Evolutionary conservation across 2,329 filamentous ascomycete species (phyloP), one percentile per base, ranked within the genome.

Genomic region (Colletotrichum eremochloae): DNA sequence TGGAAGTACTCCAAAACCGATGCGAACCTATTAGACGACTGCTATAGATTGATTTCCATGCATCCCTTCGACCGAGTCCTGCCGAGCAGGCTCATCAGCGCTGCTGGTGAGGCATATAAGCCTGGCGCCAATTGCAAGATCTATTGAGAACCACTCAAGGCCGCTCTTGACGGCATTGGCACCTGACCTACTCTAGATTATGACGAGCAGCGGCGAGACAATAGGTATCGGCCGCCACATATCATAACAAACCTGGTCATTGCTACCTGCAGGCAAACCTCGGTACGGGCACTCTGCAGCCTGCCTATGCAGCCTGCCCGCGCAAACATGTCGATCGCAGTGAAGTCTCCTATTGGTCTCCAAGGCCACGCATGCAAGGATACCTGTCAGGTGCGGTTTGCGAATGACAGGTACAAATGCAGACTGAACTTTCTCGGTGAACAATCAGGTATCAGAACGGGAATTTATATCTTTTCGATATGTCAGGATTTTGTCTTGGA

Each of bases 281-380:
- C 38, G 20, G 38, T 20, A 42, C 44, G 31, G 60, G 67, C 55
- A 42, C 20, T 61, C 24, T 36, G 55, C 60, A 65, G 60, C 60
- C 14, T 31, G 40, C 66, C 15, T 24, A 48, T 61, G 60, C 66
- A 55, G 66, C 15, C 63, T 48, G 63, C 63, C 52, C 29, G 62
- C 53, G 53, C 53, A 46, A 31, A 55, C n/a, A 46, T 24, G 33
- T 24, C 38, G 62, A 46, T 55, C 24, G 38, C 18, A 20, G 46
- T 50, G 60, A 69, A 65, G 36, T 44, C 29, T n/a, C 60, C 67
- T 65, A 70, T 70, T 72, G 70, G 70, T 55, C 50, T 48, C 50
- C 9, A 9, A 46, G n/a, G 31, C 31, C 44, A 38, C 65, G 70
- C 53, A 56, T 46, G 48, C 66, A 72, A 65, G 66, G 55, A 65